Evolutionary conservation across 306 rosid species (phyloP).

Genomic region (Chamaecrista fasciculata): DNA sequence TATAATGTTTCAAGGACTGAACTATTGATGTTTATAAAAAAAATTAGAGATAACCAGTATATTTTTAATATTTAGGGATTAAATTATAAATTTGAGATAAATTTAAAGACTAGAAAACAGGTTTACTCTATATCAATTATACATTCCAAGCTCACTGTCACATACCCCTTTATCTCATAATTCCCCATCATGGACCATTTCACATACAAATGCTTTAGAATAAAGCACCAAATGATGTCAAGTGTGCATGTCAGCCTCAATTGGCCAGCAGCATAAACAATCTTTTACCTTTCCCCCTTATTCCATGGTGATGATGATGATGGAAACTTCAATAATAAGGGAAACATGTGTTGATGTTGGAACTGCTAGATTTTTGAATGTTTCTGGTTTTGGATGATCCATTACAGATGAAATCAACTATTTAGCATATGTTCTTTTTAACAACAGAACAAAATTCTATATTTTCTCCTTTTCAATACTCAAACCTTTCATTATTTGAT

Average conservation of each 20-base stretch:
- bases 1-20: too few relatives aligned
- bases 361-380: background rate
- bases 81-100: too few relatives aligned
- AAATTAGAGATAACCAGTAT: too few relatives aligned
- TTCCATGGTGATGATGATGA: slow-evolving; percentile 28
- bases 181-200: slow-evolving; percentile 44
- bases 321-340: slow-evolving; percentile 28
- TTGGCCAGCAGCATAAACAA: slow-evolving; percentile 23
- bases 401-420: slow-evolving; percentile 15
- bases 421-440: too few relatives aligned
- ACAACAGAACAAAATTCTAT: too few relatives aligned
- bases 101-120: too few relatives aligned
- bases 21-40: too few relatives aligned
- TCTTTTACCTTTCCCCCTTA: slow-evolving; percentile 15
- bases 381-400: slow-evolving; percentile 10
- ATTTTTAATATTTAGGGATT: too few relatives aligned
- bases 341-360: slow-evolving; percentile 11
- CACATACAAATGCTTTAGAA: slow-evolving; percentile 42
- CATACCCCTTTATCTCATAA: slow-evolving; percentile 27
- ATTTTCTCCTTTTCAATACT: too few relatives aligned
- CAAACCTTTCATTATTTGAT: too few relatives aligned
- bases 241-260: slow-evolving; percentile 24
- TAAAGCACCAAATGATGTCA: slow-evolving; percentile 27
- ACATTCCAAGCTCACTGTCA: slow-evolving; percentile 23
- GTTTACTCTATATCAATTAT: too few relatives aligned